Conservation (phyloP, 495 filamentous ascomycete species). For the Choiromyces venosus region DNA sequence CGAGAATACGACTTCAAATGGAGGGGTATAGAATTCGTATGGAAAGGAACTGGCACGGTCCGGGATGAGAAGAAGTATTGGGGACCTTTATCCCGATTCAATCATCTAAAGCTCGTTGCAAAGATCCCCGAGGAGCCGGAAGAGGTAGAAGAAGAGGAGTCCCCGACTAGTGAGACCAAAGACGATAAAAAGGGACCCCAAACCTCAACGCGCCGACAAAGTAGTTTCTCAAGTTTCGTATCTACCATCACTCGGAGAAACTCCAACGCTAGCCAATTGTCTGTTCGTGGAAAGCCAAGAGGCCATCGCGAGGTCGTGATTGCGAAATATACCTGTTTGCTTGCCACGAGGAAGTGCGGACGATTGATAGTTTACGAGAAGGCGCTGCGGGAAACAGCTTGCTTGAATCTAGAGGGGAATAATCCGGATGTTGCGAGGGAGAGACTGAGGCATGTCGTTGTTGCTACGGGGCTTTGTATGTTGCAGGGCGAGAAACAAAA, state of each 20-base stretch:
- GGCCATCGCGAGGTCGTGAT: slow-evolving; percentile 19
- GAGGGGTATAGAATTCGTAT: slow-evolving; percentile 22
- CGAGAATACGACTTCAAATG: slow-evolving; percentile 29
- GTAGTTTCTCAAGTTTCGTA: slow-evolving; percentile 25
- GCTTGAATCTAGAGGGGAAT: neutral
- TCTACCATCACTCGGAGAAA: slow-evolving; percentile 9
- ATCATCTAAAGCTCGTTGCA: slow-evolving; percentile 36
- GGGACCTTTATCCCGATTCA: slow-evolving; percentile 26
- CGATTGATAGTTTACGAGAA: slow-evolving; percentile 27
- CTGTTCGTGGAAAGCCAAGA: neutral
- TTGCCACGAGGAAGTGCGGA: slow-evolving; percentile 30
- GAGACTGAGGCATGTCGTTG: slow-evolving; percentile 29
- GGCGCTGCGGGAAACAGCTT: slow-evolving; percentile 1
- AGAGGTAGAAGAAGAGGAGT: slow-evolving; percentile 5
- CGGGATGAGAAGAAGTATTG: slow-evolving; percentile 32
- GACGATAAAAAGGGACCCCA: neutral
- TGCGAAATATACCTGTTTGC: slow-evolving; percentile 37
- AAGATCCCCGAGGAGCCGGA: slow-evolving; percentile 17
- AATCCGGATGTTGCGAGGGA: slow-evolving; percentile 16
- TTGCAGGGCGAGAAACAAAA: slow-evolving; percentile 38
- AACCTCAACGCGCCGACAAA: neutral
- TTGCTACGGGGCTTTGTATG: slow-evolving; percentile 37
- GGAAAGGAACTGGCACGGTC: slow-evolving; percentile 35
- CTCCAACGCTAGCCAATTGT: neutral
- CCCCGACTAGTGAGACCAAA: neutral